Base-by-base conservation (phyloP, 2,329 filamentous ascomycete genomes). In the Apiospora koreana region DNA sequence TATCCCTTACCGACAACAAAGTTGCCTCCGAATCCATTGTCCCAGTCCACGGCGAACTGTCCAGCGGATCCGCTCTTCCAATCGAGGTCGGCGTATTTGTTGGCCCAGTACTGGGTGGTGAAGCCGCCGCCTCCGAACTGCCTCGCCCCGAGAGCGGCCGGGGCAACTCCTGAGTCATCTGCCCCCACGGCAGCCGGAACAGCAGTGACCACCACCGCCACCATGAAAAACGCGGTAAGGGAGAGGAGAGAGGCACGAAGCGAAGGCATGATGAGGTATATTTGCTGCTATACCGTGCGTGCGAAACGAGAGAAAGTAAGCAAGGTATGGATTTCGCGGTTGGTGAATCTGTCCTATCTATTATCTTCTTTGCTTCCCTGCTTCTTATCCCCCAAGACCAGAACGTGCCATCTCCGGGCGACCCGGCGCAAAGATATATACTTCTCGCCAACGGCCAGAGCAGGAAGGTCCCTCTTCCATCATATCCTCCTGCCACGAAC, bases 1-100 rank as follows among this genome's bases (percentile, higher is more conserved):
- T 69, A 69, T 8, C 68, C 68, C 35, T 64, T 65, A 14, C 68
- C 68, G 54, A 65, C 50, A 8, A 69, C 68, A 21, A 69, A 69
- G 68, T 69, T 69, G 54, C 68, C 68, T 18, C 54, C 54, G 9
- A 45, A 21, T 12, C 68, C 14, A 18, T 69, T 65, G 25, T 69
- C 64, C 54, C 68, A 69, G 16, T 45, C 45, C 12, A 46, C 68
- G 6, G 50, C 46, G 68, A 65, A 69, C 35, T 62, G 25, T 14
- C 68, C 68, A 12, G 42, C 62, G 16, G 54, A 4, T 5, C 54
- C 68, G 43, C 41, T 69, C 38, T 46, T 65, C 50, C 42, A 69
- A 41, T 65, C 54, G 54, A 69, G 41, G 2, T 43, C 45, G 28
- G 68, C 54, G 31, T 21, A 69, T 23, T 54, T 41, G 43, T 69